phyloP scores from a whole-genome alignment of 73 alveolate genomes.

The Paramecium sonneborni region DNA sequence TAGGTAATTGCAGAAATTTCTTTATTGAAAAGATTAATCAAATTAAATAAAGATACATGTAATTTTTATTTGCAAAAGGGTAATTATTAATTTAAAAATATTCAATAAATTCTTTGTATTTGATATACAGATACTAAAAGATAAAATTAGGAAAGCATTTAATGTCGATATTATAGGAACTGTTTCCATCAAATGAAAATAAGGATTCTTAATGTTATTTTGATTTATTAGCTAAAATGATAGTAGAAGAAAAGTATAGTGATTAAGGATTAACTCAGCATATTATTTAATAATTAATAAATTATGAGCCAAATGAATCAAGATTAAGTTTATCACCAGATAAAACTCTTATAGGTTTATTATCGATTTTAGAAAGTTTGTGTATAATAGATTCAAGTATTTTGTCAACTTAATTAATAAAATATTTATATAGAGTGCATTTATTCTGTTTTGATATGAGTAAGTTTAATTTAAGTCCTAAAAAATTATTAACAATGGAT shows the following conservation, averaged over 20 bases:
- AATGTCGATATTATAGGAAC: neutral
- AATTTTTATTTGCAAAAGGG: neutral
- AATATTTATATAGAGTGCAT: neutral
- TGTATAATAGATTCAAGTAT: neutral
- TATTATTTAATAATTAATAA: neutral
- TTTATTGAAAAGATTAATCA: neutral
- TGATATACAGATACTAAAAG: neutral
- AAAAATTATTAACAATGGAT: neutral
- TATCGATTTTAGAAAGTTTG: conserved; percentile 55
- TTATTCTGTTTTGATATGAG: neutral
- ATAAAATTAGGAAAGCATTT: neutral
- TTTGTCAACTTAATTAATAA: neutral
- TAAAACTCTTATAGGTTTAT: conserved; percentile 60
- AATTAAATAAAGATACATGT: neutral
- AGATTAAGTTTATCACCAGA: conserved; percentile 28
- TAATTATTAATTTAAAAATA: neutral
- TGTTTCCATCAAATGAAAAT: conserved; percentile 59
- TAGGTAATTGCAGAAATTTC: neutral
- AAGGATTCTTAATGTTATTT: conserved; percentile 50
- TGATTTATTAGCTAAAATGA: conserved; percentile 65
- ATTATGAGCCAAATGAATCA: conserved; percentile 60
- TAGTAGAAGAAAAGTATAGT: conserved; percentile 41
- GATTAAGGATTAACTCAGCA: conserved; percentile 20
- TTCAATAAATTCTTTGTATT: neutral
- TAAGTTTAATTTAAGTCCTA: neutral